These are phyloP conservation scores for Tylopilus rubrobrunneus DNA, from an alignment of 768 basidiomycete genomes.

Conservation along the genomic window DNA sequence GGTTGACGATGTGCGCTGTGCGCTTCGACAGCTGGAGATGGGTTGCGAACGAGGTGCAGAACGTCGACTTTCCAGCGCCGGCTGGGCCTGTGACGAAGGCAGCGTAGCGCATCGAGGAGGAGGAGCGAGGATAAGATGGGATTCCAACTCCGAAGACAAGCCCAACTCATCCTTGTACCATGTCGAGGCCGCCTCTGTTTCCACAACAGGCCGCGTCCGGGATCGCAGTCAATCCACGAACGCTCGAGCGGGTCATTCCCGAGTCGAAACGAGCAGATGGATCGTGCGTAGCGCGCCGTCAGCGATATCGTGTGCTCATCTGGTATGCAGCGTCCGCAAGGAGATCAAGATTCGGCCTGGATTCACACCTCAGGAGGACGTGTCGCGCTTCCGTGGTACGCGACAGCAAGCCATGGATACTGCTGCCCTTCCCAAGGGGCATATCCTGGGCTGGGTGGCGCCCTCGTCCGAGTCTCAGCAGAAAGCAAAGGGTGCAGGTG, in stretches of 20 bases:
- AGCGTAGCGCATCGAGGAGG: slow-evolving; percentile 74
- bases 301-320: slow-evolving; percentile 8
- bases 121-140: slow-evolving; percentile 10
- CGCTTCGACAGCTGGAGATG: slow-evolving; percentile 82
- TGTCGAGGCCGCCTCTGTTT: slow-evolving; percentile 76
- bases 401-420: slow-evolving; percentile 72
- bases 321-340: slow-evolving; percentile 64
- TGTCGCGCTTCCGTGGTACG: slow-evolving; percentile 78
- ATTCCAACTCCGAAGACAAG: slow-evolving; percentile 29
- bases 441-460: slow-evolving; percentile 77
- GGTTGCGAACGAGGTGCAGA: slow-evolving; percentile 82
- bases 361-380: slow-evolving; percentile 92
- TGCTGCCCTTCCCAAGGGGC: slow-evolving; percentile 65
- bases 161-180: slow-evolving; percentile 27
- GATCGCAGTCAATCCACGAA: slow-evolving; percentile 81
- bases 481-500: slow-evolving; percentile 27
- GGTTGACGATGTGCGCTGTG: slow-evolving; percentile 89
- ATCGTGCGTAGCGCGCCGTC: slow-evolving; percentile 47
- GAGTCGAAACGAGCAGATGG: slow-evolving; percentile 81
- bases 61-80: slow-evolving; percentile 96
- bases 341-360: slow-evolving; percentile 88
- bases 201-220: slow-evolving; percentile 70
- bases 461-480: slow-evolving; percentile 43
- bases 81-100: slow-evolving; percentile 93
- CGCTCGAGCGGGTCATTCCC: slow-evolving; percentile 85